Evolutionary conservation across 148 eudicot genomes (phyloP).

Genomic region (Diospyros lotus): DNA sequence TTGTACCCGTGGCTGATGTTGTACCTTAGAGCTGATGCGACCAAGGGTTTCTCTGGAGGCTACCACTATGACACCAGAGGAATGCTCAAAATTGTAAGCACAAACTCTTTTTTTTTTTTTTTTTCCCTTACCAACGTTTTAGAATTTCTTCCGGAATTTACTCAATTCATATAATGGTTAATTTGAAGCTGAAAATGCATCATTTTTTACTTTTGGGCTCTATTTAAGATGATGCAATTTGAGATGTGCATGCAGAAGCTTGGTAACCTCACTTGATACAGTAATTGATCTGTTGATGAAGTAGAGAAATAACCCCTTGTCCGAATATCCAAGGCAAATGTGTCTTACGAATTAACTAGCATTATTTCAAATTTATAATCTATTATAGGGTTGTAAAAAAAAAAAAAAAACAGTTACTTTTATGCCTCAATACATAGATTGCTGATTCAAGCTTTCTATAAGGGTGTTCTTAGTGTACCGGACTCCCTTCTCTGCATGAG

Average conservation of each 20-base stretch:
- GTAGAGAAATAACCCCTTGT: too few species aligned
- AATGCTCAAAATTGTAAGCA: conserved; percentile 56
- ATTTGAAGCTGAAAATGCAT: background rate
- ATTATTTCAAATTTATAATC: background rate
- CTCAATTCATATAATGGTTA: background rate
- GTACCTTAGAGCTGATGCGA: conserved; percentile 59
- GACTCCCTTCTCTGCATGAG: too few species aligned
- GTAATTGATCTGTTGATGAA: too few species aligned
- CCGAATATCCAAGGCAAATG: background rate
- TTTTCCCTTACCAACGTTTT: background rate
- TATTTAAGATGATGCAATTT: background rate
- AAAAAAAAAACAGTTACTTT: background rate
- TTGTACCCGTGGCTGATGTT: conserved; percentile 58
- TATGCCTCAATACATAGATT: background rate
- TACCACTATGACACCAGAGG: conserved; percentile 58
- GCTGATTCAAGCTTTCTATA: background rate
- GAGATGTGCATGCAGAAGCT: background rate
- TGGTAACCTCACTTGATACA: too few species aligned
- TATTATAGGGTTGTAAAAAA: background rate
- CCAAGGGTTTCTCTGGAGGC: conserved; percentile 52
- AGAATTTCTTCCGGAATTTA: background rate
- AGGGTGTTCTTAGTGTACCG: too few species aligned
- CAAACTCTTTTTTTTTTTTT: background rate
- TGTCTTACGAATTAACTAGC: background rate
- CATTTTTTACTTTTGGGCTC: background rate